These are phyloP conservation scores for Pythium utonaiense DNA, from an alignment of 352 stramenopile species.

Conservation along the genomic window DNA sequence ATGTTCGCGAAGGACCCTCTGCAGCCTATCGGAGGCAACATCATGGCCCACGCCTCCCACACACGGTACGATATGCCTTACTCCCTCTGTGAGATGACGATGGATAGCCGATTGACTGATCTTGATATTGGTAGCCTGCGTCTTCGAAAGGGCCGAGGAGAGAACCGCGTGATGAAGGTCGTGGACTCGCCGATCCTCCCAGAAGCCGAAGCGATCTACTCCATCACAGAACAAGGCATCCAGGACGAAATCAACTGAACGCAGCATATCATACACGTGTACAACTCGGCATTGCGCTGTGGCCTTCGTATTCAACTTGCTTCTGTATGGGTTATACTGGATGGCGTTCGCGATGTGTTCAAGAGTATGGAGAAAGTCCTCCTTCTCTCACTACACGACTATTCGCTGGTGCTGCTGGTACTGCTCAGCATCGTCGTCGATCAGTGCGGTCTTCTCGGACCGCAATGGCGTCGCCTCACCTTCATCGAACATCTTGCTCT, in stretches of 20 bases:
- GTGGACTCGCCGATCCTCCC: slow-evolving; percentile 96
- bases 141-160: slow-evolving; percentile 95
- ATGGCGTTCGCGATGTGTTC: no score
- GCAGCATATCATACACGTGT: slow-evolving; percentile 19
- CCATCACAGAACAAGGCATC: slow-evolving; percentile 94
- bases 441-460: slow-evolving; percentile 27
- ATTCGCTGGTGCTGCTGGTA: slow-evolving; percentile 24
- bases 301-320: not conserved
- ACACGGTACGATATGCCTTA: slow-evolving; percentile 43
- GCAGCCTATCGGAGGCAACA: slow-evolving; percentile 90
- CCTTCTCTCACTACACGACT: slow-evolving; percentile 18
- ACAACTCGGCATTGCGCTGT: not conserved
- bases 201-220: slow-evolving; percentile 98
- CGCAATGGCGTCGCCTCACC: slow-evolving; percentile 38
- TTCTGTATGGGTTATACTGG: no score
- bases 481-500: slow-evolving; percentile 50
- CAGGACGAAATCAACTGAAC: slow-evolving; percentile 86
- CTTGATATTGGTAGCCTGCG: slow-evolving; percentile 57
- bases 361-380: no score
- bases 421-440: slow-evolving; percentile 23
- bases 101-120: not conserved
- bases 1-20: slow-evolving; percentile 90
- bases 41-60: slow-evolving; percentile 83
- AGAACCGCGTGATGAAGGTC: slow-evolving; percentile 98
- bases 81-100: not conserved